A percentile compares a stretch with the other conserved stretches of the same genome.
Conservation (phyloP, 140 eudicot genomes). For the Flaveria floridana region DNA sequence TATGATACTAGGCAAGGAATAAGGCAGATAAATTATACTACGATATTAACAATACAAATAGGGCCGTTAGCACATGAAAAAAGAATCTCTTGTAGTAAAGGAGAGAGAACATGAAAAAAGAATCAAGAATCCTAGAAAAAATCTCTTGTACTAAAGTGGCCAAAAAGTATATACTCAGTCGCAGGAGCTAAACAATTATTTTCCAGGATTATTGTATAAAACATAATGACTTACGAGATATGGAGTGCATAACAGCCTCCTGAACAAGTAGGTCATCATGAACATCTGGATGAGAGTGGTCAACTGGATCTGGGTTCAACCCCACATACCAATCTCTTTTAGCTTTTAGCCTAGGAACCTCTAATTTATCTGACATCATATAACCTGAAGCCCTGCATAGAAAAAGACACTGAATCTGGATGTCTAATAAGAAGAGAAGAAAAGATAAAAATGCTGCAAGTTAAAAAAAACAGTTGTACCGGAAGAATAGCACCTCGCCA, state of each 20-base stretch:
- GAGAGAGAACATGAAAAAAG: constrained; percentile 2
- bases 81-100: too few species aligned
- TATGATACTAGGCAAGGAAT: too few species aligned
- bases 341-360: constrained; percentile 80
- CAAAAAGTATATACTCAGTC: constrained; percentile 9
- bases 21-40: too few species aligned
- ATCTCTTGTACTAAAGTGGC: constrained; percentile 9
- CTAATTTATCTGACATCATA: constrained; percentile 91
- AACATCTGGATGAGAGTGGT: constrained; percentile 96
- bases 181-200: not conserved
- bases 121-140: constrained; percentile 17
- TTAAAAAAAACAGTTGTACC: constrained; percentile 44
- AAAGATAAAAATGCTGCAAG: not conserved
- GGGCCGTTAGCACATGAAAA: too few species aligned
- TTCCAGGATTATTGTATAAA: constrained; percentile 11
- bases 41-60: too few species aligned
- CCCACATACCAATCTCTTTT: constrained; percentile 93
- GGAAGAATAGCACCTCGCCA: constrained; percentile 96
- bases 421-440: constrained; percentile 17
- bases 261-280: constrained; percentile 67
- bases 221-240: constrained; percentile 47
- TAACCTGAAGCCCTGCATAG: constrained; percentile 79
- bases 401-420: constrained; percentile 20
- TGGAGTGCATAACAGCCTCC: constrained; percentile 63
- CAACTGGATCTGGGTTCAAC: constrained; percentile 79